Base-by-base conservation (phyloP, 768 basidiomycete species). In the Pulveroboletus sp. region DNA sequence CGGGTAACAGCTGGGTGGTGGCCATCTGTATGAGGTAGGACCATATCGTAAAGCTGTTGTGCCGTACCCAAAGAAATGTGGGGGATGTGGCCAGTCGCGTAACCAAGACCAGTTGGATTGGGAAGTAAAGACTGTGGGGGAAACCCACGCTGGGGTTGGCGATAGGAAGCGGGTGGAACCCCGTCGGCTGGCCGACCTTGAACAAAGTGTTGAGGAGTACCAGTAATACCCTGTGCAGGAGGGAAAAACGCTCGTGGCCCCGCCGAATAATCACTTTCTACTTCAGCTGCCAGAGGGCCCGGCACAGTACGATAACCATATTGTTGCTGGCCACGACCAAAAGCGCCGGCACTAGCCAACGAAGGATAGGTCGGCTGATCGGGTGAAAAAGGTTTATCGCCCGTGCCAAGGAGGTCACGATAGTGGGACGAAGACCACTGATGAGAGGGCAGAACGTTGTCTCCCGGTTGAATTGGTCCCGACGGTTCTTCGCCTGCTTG, bases 21-120 rank as follows among this genome's bases (percentile, higher is more conserved):
- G 53, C 73, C 74, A 54, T 85, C 81, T 14, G 49, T 34, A 27
- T 67, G 58, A 47, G 77, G 73, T 29, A 75, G 68, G 78, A 89
- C 86, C 83, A 88, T 86, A 60, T 89, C 86, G 59, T 89, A 89
- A 45, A 89, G 60, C 59, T 88, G 86, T 58, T 89, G 87, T 24
- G 86, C 77, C 60, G 79, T 86, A 50, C 83, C 85, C 45, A 89
- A 71, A 11, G 86, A 83, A 47, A 88, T 75, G 54, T 86, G 83
- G 14, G 82, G 72, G n/a, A 80, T 76, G 59, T 85, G 82, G 35
- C 57, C 68, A n/a, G 68, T 68, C 22, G 74, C 65, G 60, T 82
- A 85, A 49, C 70, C 73, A 54, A 85, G 72, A 46, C 73, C 69
- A 12, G 78, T 74, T 13, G 81, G 78, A 47, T 72, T 82, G 10